Conservation (phyloP, 495 filamentous ascomycete genomes). For the Venustampulla echinocandica region DNA sequence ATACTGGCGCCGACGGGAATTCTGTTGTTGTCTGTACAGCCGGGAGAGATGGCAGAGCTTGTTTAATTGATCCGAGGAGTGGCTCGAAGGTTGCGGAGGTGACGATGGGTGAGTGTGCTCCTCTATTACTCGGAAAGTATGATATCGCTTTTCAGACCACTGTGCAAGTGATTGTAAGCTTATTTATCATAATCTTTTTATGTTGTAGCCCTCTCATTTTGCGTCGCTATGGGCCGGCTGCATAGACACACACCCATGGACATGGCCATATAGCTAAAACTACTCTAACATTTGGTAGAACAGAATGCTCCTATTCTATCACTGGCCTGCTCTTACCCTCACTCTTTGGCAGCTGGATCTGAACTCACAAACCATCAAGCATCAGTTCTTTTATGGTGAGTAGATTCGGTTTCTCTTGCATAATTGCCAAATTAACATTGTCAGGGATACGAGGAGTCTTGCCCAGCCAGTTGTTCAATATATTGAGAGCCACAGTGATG, state of each 20-base stretch:
- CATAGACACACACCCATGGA: too few species aligned
- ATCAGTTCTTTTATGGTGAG: slow-evolving; percentile 64
- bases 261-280: neutral
- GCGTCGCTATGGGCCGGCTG: too few species aligned
- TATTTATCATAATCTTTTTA: too few species aligned
- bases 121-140: too few species aligned
- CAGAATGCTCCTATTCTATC: slow-evolving; percentile 51
- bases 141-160: too few species aligned
- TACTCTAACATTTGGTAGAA: slow-evolving; percentile 6
- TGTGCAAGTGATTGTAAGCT: too few species aligned
- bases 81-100: slow-evolving; percentile 19
- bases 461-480: slow-evolving; percentile 44
- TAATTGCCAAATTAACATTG: neutral
- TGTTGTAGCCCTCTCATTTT: too few species aligned
- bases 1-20: slow-evolving; percentile 22
- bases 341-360: slow-evolving; percentile 64
- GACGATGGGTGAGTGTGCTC: slow-evolving; percentile 23
- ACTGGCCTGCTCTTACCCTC: slow-evolving; percentile 50
- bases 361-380: slow-evolving; percentile 69
- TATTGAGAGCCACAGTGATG: slow-evolving; percentile 83
- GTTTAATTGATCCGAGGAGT: slow-evolving; percentile 47
- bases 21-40: slow-evolving; percentile 43
- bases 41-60: slow-evolving; percentile 53
- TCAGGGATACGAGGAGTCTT: slow-evolving; percentile 23
- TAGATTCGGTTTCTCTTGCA: neutral